Percentiles rank a stretch among this genome's conserved stretches.
Evolutionary conservation across 2,329 filamentous ascomycete species (phyloP).

Genomic region (Penicillium crustosum): DNA sequence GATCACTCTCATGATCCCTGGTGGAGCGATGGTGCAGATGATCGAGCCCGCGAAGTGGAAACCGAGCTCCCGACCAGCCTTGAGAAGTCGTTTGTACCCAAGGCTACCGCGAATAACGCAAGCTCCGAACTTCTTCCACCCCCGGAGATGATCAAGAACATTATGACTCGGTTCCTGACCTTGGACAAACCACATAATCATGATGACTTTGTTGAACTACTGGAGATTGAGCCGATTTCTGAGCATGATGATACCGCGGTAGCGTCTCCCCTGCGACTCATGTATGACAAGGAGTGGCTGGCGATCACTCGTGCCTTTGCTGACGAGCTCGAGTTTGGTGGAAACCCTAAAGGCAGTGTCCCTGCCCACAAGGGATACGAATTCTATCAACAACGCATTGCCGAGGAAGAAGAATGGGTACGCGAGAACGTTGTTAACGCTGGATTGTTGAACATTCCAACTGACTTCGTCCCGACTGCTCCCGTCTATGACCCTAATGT

Average conservation of each 20-base stretch:
- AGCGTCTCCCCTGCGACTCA: slow-evolving; percentile 58
- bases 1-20: background rate
- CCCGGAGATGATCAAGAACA: slow-evolving; percentile 70
- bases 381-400: slow-evolving; percentile 66
- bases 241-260: slow-evolving; percentile 19
- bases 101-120: background rate
- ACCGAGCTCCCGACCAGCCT: slow-evolving; percentile 77
- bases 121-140: slow-evolving; percentile 16
- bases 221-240: slow-evolving; percentile 59
- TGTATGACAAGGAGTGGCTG: slow-evolving; percentile 94
- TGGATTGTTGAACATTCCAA: slow-evolving; percentile 66
- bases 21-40: slow-evolving; percentile 18
- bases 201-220: slow-evolving; percentile 73
- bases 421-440: slow-evolving; percentile 67
- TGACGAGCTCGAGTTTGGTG: slow-evolving; percentile 61
- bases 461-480: slow-evolving; percentile 76
- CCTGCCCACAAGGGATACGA: slow-evolving; percentile 66
- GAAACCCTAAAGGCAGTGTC: slow-evolving; percentile 52
- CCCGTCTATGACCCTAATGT: slow-evolving; percentile 63
- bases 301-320: slow-evolving; percentile 86
- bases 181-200: slow-evolving; percentile 82
- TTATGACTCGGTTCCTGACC: slow-evolving; percentile 77
- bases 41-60: slow-evolving; percentile 56
- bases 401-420: slow-evolving; percentile 74
- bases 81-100: slow-evolving; percentile 41